Evolutionary conservation across 148 eudicot genomes (phyloP), one percentile per base, ranked within the genome.

Genomic region (Heliosperma pusillum): DNA sequence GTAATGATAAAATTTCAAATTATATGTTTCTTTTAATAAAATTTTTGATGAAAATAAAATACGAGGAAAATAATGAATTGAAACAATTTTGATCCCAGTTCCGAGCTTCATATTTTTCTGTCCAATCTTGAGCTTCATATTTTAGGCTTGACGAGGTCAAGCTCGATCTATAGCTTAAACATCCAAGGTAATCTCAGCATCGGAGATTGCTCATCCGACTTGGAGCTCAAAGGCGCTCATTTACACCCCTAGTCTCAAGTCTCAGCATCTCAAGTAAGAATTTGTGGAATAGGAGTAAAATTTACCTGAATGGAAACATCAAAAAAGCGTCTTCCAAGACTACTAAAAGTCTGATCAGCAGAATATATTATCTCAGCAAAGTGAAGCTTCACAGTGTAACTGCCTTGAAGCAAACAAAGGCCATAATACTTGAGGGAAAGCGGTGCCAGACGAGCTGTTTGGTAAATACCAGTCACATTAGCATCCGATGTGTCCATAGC

Each of bases 291-390:
- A 27, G 52, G 30, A 26, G 26, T 52, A 47, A 19, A 29, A 78
- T 85, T 86, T 50, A 91, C 93, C 89, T 89, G 97, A 79, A 90
- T 84, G 29, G 85, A 72, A 50, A 88, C 87, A 82, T 92, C 92
- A 75, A 92, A 90, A 36, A 90, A 75, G 44, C 93, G 96, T 40
- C 85, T 82, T 25, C 94, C 97, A 50, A 82, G 77, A 70, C 89
- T 88, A 74, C 79, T 81, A 83, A 73, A 88, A 25, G 86, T 85
- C 61, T 71, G 82, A 71, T 89, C 91, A 80, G 80, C 78, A 17
- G 87, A 62, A 71, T 50, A 87, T 81, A 77, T 73, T 30, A 88
- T 90, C 82, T 90, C 94, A 80, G 91, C 90, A 76, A 90, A 90
- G 78, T 92, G 92, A 65, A 92, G 90, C 76, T 83, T 82, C 74